Base-by-base conservation (phyloP, 2,329 filamentous ascomycete genomes). In the Fusarium transvaalense region DNA sequence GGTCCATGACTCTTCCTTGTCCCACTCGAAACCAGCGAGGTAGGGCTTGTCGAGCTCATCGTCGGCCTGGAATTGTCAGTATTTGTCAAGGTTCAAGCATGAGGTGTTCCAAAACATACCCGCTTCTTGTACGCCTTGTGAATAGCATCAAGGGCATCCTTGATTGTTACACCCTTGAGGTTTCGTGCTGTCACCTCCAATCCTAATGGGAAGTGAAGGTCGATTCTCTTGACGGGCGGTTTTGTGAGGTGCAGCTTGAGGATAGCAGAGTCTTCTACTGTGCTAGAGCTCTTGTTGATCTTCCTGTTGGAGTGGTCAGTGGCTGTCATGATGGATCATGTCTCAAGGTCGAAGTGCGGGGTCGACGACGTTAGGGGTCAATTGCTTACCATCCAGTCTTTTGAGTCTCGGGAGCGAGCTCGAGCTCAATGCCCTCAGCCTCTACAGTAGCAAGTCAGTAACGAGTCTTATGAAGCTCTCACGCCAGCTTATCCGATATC, bases 61-160 rank as follows among this genome's bases (percentile, higher is more conserved):
- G 76, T 98, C 95, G 64, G 91, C 87, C 94, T 97, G 74, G 13
- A 17, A 13, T 48, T 54, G 53, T 66, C 41, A 69, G 42, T 27
- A 25, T 29, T 10, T 56, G 55, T 29, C 27, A 6, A 17, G 3
- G 12, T 10, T 3, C 13, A n/a, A 10, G 13, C 47, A 9, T 34
- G 29, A 29, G 17, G 15, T 50, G 34, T 23, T 31, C 29, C 34
- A 43, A 37, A 17, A 80, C 89, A 74, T 82, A 94, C 95, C 88
- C 94, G 91, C 89, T 97, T 97, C 88, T 97, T 97, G 86, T 93
- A 97, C 74, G 92, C 88, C 86, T 97, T 97, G 86, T 97, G 86
- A 82, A 98, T 97, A 76, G 93, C 95, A 80, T 97, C 94, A 79
- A 97, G 79, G 61, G 94, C 94, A 81, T 98, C 95, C 85, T 97